These are phyloP conservation scores for Candida sojae DNA, from an alignment of 1,139 yeast species.

Conservation along the genomic window DNA sequence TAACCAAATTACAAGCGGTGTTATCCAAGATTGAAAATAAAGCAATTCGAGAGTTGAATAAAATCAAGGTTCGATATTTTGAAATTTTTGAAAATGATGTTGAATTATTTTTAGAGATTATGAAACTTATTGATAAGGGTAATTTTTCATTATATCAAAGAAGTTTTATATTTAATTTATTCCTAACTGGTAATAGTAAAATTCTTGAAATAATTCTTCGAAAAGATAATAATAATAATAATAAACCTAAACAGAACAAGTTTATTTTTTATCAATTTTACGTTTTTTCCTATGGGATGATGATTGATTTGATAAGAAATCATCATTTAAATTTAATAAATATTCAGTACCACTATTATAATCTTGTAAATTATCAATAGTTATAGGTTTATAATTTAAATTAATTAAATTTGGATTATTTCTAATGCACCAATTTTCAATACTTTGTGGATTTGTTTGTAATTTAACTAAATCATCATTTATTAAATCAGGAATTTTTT, in stretches of 20 bases:
- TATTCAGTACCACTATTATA: constrained; percentile 15
- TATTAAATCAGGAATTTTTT: constrained; percentile 39
- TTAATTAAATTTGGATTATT: constrained; percentile 38
- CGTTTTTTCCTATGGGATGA: not conserved
- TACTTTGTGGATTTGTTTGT: constrained; percentile 42
- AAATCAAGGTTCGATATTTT: constrained; percentile 54
- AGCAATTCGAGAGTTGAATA: constrained; percentile 63
- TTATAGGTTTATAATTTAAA: constrained; percentile 36
- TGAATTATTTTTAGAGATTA: constrained; percentile 59
- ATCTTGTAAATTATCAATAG: constrained; percentile 18
- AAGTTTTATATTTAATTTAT: constrained; percentile 68
- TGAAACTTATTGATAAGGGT: constrained; percentile 65
- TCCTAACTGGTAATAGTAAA: constrained; percentile 49
- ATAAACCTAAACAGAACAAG: too few relatives aligned
- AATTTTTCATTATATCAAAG: constrained; percentile 66
- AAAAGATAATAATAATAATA: constrained; percentile 36
- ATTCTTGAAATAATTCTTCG: constrained; percentile 54
- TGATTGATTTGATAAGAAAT: constrained; percentile 7
- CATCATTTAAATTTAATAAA: constrained; percentile 13
- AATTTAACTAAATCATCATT: constrained; percentile 37
- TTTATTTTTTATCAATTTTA: not conserved
- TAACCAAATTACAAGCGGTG: constrained; percentile 61
- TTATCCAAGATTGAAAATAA: constrained; percentile 66
- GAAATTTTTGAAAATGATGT: constrained; percentile 54
- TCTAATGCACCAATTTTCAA: constrained; percentile 42